phyloP scores from a whole-genome alignment of 352 stramenopile species.

The Phytophthora hibernalis region DNA sequence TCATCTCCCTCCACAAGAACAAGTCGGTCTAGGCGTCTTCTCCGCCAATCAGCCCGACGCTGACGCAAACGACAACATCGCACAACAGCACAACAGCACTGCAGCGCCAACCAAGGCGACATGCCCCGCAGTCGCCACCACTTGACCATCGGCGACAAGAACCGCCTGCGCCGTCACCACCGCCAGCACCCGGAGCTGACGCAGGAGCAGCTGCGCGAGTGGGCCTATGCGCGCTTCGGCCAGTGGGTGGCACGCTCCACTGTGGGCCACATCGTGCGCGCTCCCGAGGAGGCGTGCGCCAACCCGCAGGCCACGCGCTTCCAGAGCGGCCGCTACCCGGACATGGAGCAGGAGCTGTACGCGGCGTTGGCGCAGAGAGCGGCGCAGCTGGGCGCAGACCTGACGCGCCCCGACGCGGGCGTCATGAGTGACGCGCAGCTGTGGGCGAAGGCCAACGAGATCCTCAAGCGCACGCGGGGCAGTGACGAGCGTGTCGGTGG shows the following conservation, averaged over 20 bases:
- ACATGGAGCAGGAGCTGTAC: slow-evolving; percentile 42
- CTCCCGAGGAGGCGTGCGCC: slow-evolving; percentile 32
- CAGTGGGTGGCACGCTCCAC: slow-evolving; percentile 42
- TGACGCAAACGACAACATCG: too few species aligned
- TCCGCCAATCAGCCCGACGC: too few species aligned
- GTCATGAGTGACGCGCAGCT: slow-evolving; percentile 36
- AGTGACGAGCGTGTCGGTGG: slow-evolving; percentile 35
- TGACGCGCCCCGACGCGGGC: slow-evolving; percentile 7
- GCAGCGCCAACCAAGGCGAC: slow-evolving; percentile 3
- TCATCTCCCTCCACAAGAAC: too few species aligned
- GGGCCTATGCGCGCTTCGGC: slow-evolving; percentile 35
- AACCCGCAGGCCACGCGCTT: slow-evolving; percentile 44
- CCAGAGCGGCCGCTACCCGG: slow-evolving; percentile 42
- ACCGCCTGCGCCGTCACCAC: slow-evolving; percentile 31
- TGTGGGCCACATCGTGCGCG: slow-evolving; percentile 37
- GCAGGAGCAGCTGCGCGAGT: slow-evolving; percentile 44
- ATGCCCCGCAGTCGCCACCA: slow-evolving; percentile 32
- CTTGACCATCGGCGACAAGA: slow-evolving; percentile 48
- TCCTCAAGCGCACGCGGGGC: slow-evolving; percentile 33
- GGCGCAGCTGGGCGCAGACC: slow-evolving; percentile 6
- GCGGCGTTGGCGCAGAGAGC: slow-evolving; percentile 11
- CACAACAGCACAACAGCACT: slow-evolving; percentile 31
- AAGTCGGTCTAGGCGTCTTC: too few species aligned
- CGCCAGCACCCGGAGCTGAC: slow-evolving; percentile 35
- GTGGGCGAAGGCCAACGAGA: slow-evolving; percentile 46